Conservation (phyloP, 2,329 filamentous ascomycete genomes). For the Ascochyta viciae-villosae region DNA sequence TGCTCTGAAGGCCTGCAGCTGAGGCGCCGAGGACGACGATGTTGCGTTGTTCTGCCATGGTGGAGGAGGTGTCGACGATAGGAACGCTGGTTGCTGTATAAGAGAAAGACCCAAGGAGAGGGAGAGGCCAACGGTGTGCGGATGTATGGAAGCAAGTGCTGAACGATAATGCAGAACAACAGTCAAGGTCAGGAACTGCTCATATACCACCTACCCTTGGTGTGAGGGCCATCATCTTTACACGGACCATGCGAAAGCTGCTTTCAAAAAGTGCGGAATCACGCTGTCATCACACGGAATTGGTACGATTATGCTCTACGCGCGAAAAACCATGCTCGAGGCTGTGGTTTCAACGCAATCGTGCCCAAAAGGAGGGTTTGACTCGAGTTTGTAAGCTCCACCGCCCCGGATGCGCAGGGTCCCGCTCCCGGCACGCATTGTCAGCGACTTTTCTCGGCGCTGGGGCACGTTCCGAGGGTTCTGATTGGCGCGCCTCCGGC, state of each 20-base stretch:
- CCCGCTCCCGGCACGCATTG: slow-evolving; percentile 1
- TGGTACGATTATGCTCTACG: not conserved
- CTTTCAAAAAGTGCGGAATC: not conserved
- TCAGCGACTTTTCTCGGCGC: slow-evolving; percentile 2
- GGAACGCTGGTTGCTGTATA: not conserved
- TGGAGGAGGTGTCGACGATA: not conserved
- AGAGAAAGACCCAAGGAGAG: not conserved
- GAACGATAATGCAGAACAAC: not conserved
- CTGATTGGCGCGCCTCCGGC: not conserved
- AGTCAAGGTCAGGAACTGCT: not conserved
- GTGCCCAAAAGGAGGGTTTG: not conserved
- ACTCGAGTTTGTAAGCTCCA: slow-evolving; percentile 12
- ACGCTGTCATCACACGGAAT: not conserved
- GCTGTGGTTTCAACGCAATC: not conserved
- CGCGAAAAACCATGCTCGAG: not conserved
- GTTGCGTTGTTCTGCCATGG: slow-evolving; percentile 44
- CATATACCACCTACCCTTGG: slow-evolving; percentile 5
- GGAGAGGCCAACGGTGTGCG: not conserved
- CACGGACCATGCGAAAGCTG: slow-evolving; percentile 1
- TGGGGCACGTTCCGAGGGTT: not conserved
- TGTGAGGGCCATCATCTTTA: not conserved
- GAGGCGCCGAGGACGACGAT: slow-evolving; percentile 47
- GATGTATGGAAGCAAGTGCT: not conserved
- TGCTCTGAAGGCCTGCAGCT: slow-evolving; percentile 33
- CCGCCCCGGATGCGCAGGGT: not conserved